phyloP scores from a whole-genome alignment of 352 stramenopile species.

The Globisporangium uncinulatum region DNA sequence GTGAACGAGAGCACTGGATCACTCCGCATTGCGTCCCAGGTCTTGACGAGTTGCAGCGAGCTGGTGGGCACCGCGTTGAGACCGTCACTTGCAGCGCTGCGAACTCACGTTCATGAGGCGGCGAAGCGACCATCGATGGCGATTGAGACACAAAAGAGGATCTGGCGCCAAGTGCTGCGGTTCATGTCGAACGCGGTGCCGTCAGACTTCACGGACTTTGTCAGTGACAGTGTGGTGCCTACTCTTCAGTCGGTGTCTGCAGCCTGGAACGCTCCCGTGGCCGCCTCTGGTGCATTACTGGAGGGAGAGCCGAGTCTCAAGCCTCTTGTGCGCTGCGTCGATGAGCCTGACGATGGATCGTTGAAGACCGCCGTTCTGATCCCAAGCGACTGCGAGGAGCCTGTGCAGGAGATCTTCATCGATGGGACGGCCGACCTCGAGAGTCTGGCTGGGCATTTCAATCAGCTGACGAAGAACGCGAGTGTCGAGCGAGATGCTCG shows the following conservation, averaged over 20 bases:
- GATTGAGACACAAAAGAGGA: not conserved
- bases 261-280: not conserved
- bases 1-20: slow-evolving; percentile 3
- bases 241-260: not conserved
- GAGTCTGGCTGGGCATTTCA: slow-evolving; percentile 2
- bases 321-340: too few species aligned
- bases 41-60: slow-evolving; percentile 5
- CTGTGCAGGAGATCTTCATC: slow-evolving; percentile 32
- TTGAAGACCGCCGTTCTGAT: slow-evolving; percentile 25
- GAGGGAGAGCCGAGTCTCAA: not conserved
- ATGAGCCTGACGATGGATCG: not conserved
- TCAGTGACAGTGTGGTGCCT: not conserved
- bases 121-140: not conserved
- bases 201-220: not conserved
- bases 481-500: not conserved
- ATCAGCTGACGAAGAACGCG: slow-evolving; percentile 5
- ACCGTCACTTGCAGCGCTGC: slow-evolving; percentile 1
- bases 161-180: slow-evolving; percentile 4
- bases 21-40: slow-evolving; percentile 2
- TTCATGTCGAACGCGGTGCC: not conserved
- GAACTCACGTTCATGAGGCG: not conserved
- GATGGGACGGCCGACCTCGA: not conserved
- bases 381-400: slow-evolving; percentile 15
- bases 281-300: not conserved
- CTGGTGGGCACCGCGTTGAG: slow-evolving; percentile 1